Conservation (phyloP, 345 rosid genomes). For the Lagerstroemia speciosa region DNA sequence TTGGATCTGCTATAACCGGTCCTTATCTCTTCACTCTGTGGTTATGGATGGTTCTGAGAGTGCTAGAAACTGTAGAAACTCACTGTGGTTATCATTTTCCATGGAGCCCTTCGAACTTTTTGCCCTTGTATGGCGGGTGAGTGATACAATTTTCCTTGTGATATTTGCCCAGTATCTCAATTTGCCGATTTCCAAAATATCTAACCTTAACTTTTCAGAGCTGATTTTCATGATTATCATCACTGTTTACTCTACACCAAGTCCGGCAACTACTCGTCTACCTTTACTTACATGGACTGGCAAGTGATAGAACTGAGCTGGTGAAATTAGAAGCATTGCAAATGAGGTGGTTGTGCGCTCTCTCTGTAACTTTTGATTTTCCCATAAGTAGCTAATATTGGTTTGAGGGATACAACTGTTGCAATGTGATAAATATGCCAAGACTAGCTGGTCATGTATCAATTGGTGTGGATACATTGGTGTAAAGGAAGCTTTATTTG, state of each 20-base stretch:
- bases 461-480: too few species aligned
- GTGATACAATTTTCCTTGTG: conserved; percentile 11
- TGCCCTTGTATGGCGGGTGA: conserved; percentile 96
- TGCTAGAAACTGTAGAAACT: conserved; percentile 95
- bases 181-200: conserved; percentile 8
- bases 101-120: conserved; percentile 88
- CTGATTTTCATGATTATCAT: conserved; percentile 98
- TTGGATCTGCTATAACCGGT: conserved; percentile 96
- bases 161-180: not conserved
- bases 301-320: conserved; percentile 20
- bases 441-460: not conserved
- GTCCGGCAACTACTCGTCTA: conserved; percentile 94
- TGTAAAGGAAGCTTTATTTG: too few species aligned
- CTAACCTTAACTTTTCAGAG: conserved; percentile 30
- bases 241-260: conserved; percentile 93
- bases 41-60: conserved; percentile 91
- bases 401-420: not conserved
- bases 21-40: conserved; percentile 89
- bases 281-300: conserved; percentile 97
- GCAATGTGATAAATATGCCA: not conserved
- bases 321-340: not conserved
- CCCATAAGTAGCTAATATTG: not conserved
- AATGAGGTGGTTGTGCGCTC: not conserved
- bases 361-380: not conserved
- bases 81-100: conserved; percentile 99